phyloP scores from a whole-genome alignment of 176 grass and related monocot species.

The Oryza brachyantha region DNA sequence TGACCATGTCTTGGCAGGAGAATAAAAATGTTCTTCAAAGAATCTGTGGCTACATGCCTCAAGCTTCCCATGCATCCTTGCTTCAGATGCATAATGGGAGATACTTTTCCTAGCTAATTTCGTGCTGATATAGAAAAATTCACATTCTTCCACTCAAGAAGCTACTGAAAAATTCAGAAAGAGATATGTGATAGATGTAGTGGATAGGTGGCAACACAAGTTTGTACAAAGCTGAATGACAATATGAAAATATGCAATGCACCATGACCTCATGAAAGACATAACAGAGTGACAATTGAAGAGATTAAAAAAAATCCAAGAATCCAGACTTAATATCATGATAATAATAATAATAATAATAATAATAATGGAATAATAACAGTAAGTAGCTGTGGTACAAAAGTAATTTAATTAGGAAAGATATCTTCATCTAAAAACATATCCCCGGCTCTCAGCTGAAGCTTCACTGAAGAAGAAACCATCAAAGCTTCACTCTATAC shows the following conservation, averaged over 20 bases:
- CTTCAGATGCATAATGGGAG: neutral
- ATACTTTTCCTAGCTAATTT: neutral
- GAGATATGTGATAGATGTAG: neutral
- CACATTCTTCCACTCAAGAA: neutral
- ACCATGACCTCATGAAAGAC: neutral
- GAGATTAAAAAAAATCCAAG: neutral
- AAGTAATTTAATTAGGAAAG: constrained; percentile 42
- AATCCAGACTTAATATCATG: constrained; percentile 18
- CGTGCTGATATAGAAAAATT: neutral
- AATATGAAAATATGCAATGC: neutral
- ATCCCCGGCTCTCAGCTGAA: constrained; percentile 35
- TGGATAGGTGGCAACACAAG: neutral
- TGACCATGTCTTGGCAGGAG: neutral
- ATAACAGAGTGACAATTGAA: constrained; percentile 9
- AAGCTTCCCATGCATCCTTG: neutral
- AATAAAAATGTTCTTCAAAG: neutral
- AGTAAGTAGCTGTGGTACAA: constrained; percentile 45
- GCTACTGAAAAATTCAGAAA: neutral
- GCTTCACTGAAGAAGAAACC: constrained; percentile 44
- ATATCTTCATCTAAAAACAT: constrained; percentile 53
- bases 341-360: constrained; percentile 23
- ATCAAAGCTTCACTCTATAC: constrained; percentile 64
- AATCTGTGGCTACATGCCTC: neutral
- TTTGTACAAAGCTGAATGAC: neutral
- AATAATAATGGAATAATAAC: constrained; percentile 40